Base-by-base conservation (phyloP, 257 asterid genomes). In the Marsdenia floribunda region DNA sequence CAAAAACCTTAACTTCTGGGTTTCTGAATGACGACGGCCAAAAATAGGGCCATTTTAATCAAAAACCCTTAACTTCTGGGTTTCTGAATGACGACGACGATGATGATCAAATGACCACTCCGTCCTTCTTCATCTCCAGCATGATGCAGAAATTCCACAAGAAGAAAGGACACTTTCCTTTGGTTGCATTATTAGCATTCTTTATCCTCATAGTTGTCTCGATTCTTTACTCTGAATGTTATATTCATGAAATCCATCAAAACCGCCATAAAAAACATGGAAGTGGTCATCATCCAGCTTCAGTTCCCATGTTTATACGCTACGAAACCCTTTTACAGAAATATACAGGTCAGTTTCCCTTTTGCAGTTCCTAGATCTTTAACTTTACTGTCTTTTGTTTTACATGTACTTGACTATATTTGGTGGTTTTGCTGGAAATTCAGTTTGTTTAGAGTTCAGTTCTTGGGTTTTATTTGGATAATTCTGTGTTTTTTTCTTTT, bases 101-200 rank as follows among this genome's bases (percentile, higher is more conserved):
- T n/a, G 61, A 66, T 66, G 52, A 66, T 22, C n/a, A 26, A 38
- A 38, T 38, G 49, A 37, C 10, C 18, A 0, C 26, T 65, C 10
- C 26, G 12, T 79, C 33, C 70, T 18, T 6, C 68, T 75, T 75
- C 50, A 21, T 15, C 50, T 50, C 29, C 44, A 21, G 46, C 2
- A 80, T 57, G 72, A 86, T 86, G 91, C 93, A 86, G 75, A 86
- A 86, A 79, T 89, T 90, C 90, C 91, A 82, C 4, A 90, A 87
- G 90, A 90, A 80, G 80, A 89, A 80, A 73, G 61, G 83, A 0
- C 90, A 86, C 26, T 82, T 87, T 73, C 98, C 97, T 53, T 73
- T 92, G 0, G 29, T 92, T 22, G 88, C 90, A 44, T 44, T 44
- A 5, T 78, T 92, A 18, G 11, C 82, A 44, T 84, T 89, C 59